A percentile compares a stretch with the other conserved stretches of the same genome.
Conservation (phyloP, 768 basidiomycete species). For the Podaxis rugospora region DNA sequence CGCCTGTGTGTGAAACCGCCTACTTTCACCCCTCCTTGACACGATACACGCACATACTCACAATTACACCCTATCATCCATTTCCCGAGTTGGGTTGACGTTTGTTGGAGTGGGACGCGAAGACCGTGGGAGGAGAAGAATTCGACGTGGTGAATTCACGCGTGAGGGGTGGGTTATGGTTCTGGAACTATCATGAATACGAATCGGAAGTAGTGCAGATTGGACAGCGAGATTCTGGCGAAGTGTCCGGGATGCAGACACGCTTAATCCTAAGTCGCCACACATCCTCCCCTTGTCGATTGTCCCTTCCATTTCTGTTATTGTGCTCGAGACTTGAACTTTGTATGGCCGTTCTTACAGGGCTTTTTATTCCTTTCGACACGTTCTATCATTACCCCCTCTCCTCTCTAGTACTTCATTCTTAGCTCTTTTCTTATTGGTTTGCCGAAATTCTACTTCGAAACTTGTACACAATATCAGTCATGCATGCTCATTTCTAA, state of each 20-base stretch:
- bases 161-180: neutral
- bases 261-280: neutral
- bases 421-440: neutral
- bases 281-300: neutral
- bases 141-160: neutral
- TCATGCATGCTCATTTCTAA: neutral
- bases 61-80: neutral
- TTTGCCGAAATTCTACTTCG: neutral
- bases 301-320: neutral
- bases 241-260: neutral
- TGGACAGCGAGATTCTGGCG: neutral
- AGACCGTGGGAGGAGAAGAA: neutral
- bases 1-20: neutral
- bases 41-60: neutral
- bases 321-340: neutral
- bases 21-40: neutral
- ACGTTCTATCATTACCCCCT: neutral
- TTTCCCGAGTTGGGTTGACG: neutral
- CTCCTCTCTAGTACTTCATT: neutral
- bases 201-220: neutral
- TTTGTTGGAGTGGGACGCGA: constrained; percentile 1
- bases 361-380: neutral
- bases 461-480: neutral
- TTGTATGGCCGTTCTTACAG: neutral
- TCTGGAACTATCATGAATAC: neutral